These are phyloP conservation scores for Turritis glabra DNA, from an alignment of 345 rosid species.

Conservation along the genomic window DNA sequence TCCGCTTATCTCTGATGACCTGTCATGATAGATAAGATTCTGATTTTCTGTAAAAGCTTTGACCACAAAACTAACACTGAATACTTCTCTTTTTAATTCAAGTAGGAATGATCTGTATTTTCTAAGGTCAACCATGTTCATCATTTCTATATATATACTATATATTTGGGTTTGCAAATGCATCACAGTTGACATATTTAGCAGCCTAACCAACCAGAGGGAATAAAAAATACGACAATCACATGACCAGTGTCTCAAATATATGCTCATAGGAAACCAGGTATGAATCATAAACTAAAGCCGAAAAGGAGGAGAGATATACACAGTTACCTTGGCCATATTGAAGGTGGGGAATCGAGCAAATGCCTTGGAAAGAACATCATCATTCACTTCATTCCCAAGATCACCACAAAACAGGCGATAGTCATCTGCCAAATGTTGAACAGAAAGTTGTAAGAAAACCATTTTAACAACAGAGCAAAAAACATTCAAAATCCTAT, in stretches of 20 bases:
- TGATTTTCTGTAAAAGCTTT: background rate
- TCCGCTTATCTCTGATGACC: slow-evolving; percentile 97
- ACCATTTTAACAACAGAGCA: background rate
- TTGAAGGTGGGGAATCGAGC: slow-evolving; percentile 92
- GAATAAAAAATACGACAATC: background rate
- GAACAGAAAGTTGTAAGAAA: slow-evolving; percentile 4
- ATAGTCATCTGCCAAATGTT: slow-evolving; percentile 71
- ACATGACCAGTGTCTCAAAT: background rate
- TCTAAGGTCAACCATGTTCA: slow-evolving; percentile 3
- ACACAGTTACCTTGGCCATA: slow-evolving; percentile 77
- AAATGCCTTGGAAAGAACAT: slow-evolving; percentile 97
- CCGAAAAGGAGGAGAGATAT: slow-evolving; percentile 16
- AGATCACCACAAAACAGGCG: slow-evolving; percentile 97
- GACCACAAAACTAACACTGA: background rate
- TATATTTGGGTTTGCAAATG: background rate
- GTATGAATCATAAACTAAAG: slow-evolving; percentile 1
- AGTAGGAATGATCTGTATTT: background rate
- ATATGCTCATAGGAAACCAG: slow-evolving; percentile 1
- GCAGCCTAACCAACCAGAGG: slow-evolving; percentile 31
- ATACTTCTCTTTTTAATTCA: background rate
- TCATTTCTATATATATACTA: slow-evolving; percentile 1
- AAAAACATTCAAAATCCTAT: background rate
- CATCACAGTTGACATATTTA: slow-evolving; percentile 18
- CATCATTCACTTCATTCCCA: slow-evolving; percentile 99
- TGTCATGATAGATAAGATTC: slow-evolving; percentile 27